Percentiles rank a stretch among this genome's conserved stretches.
These are phyloP conservation scores for Salvia rosmarinus DNA, from an alignment of 257 asterid genomes.

Conservation along the genomic window DNA sequence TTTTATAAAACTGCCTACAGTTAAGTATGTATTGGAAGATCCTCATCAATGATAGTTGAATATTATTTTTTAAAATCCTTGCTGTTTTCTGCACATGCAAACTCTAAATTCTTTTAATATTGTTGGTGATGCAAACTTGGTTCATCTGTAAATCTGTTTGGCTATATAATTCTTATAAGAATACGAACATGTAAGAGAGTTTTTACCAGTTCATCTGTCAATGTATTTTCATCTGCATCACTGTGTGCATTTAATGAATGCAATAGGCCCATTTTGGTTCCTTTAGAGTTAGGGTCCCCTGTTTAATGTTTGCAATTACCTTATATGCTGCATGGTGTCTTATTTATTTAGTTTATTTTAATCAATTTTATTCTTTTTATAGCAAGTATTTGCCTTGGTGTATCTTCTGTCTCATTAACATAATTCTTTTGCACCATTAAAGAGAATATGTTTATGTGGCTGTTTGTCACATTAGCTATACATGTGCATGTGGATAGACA, in stretches of 20 bases:
- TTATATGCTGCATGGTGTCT: conserved; percentile 17
- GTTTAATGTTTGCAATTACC: conserved; percentile 3
- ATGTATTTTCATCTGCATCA: background rate
- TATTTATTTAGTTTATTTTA: background rate
- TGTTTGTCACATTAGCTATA: conserved; percentile 4
- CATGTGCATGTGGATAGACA: conserved; percentile 12
- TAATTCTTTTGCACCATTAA: background rate
- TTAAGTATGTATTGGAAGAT: background rate
- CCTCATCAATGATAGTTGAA: background rate
- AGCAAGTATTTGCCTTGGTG: background rate
- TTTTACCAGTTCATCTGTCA: background rate
- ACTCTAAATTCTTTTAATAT: background rate
- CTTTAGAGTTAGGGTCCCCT: background rate
- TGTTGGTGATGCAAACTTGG: conserved; percentile 6
- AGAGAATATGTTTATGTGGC: background rate
- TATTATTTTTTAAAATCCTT: background rate
- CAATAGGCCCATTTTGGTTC: conserved; percentile 9
- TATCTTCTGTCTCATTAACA: conserved; percentile 1
- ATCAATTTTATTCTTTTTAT: background rate
- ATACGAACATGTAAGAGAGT: background rate
- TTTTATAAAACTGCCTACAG: too few relatives aligned
- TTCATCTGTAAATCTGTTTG: conserved; percentile 1
- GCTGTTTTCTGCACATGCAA: conserved; percentile 9
- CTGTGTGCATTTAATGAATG: background rate
- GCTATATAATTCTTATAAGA: background rate